These are phyloP conservation scores for Geotrichum phurueaensis DNA, from an alignment of 1,139 yeast species.

Conservation along the genomic window DNA sequence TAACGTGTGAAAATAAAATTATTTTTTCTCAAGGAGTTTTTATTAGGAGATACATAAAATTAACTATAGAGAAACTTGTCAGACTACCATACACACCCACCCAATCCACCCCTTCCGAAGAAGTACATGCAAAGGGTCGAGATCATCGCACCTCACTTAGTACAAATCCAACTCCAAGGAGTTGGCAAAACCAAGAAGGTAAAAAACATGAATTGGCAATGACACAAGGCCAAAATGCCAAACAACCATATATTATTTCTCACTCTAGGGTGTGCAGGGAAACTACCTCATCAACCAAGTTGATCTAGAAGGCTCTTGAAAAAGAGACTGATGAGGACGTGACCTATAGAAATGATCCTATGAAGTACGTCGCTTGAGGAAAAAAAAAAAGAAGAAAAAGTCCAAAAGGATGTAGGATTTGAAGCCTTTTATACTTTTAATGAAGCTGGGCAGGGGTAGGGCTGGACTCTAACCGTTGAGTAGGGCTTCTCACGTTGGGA, in stretches of 20 bases:
- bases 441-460: background rate
- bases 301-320: no score
- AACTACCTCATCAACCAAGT: conserved; percentile 96
- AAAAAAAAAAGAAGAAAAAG: conserved; percentile 11
- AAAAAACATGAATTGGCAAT: conserved; percentile 21
- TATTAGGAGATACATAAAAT: no score
- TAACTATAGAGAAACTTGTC: conserved; percentile 57
- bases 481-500: background rate
- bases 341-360: conserved; percentile 99
- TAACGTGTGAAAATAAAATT: no score
- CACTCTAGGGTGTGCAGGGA: conserved; percentile 94
- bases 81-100: conserved; percentile 99
- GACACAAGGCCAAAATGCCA: conserved; percentile 26
- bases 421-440: background rate
- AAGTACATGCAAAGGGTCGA: conserved; percentile 87
- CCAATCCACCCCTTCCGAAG: conserved; percentile 82
- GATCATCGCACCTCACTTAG: conserved; percentile 79
- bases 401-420: background rate
- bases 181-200: conserved; percentile 4
- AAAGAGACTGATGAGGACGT: conserved; percentile 91
- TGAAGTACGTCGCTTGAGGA: conserved; percentile 54
- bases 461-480: background rate
- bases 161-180: background rate
- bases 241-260: conserved; percentile 38
- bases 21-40: background rate